Base-by-base conservation (phyloP, 2,329 filamentous ascomycete genomes). In the Colletotrichum camelliae region DNA sequence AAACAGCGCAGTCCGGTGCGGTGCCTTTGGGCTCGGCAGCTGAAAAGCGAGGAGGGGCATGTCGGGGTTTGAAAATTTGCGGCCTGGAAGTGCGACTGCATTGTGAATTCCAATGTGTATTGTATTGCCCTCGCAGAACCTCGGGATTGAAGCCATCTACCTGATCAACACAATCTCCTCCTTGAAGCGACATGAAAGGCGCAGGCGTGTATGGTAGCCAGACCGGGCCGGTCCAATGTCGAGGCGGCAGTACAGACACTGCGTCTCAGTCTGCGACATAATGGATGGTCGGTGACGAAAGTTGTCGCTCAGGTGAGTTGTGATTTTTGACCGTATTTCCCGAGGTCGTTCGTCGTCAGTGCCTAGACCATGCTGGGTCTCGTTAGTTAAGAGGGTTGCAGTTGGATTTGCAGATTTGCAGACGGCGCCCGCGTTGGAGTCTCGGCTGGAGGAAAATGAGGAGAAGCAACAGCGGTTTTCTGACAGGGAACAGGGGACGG, bases 401-500 rank as follows among this genome's bases (percentile, higher is more conserved):
- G 21, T 48, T 52, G 67, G 62, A 65, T 43, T 43, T 65, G 37
- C 62, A n/a, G 55, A 69, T 69, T 61, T 61, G 67, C 67, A 61
- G 57, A 33, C 57, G 55, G 24, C 55, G 33, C 29, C 31, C 43
- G 27, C 18, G 65, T 37, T 65, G 61, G 61, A 48, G 35, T 65
- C 60, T 62, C 64, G 55, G 24, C 33, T 58, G 61, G 27, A 35
- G 39, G 27, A 67, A 48, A 58, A 39, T 27, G 68, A 75, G 55
- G 55, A 71, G 37, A 71, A 66, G 72, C n/a, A 27, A 21, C 21
- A 48, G 15, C 15, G 39, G 39, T n/a, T 8, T 43, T 43, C 39
- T 16, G 27, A 58, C 62, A 72, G 61, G 68, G 72, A 57, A 70
- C 68, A 75, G 62, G 72, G 57, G 43, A 18, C 27, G 52, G 31